Evolutionary conservation across 306 rosid genomes (phyloP).

Genomic region (Quercus glauca): DNA sequence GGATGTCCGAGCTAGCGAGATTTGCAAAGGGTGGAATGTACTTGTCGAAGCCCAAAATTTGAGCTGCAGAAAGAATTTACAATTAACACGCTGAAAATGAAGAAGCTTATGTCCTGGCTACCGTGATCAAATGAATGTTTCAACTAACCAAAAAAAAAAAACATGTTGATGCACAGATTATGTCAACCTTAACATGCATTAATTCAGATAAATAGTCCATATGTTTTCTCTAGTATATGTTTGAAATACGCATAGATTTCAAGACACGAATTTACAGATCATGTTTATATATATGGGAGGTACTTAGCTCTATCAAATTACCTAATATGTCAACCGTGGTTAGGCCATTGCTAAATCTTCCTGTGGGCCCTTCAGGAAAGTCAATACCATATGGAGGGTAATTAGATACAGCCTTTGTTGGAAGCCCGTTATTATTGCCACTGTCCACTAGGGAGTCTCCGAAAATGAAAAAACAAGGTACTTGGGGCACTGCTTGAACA

Average conservation of each 20-base stretch:
- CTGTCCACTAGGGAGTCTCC: constrained; percentile 53
- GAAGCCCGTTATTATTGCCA: constrained; percentile 56
- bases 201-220: no score
- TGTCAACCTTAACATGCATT: no score
- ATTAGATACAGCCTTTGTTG: constrained; percentile 23
- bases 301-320: no score
- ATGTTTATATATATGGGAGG: constrained; percentile 4
- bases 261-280: not conserved
- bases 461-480: constrained; percentile 45
- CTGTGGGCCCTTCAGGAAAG: constrained; percentile 32
- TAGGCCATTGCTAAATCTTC: constrained; percentile 54
- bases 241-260: not conserved
- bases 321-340: constrained; percentile 31
- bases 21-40: constrained; percentile 53
- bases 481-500: constrained; percentile 13
- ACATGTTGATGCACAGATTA: no score
- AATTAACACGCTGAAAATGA: no score
- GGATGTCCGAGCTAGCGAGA: constrained; percentile 15
- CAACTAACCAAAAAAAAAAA: no score
- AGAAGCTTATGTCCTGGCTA: no score
- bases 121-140: no score
- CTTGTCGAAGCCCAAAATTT: constrained; percentile 52
- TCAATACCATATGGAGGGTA: constrained; percentile 61
- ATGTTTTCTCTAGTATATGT: not conserved
- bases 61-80: constrained; percentile 36